Percentiles rank a stretch among this genome's conserved stretches.
Conservation (phyloP, 768 basidiomycete genomes). For the Hemileccinum rubropunctum region DNA sequence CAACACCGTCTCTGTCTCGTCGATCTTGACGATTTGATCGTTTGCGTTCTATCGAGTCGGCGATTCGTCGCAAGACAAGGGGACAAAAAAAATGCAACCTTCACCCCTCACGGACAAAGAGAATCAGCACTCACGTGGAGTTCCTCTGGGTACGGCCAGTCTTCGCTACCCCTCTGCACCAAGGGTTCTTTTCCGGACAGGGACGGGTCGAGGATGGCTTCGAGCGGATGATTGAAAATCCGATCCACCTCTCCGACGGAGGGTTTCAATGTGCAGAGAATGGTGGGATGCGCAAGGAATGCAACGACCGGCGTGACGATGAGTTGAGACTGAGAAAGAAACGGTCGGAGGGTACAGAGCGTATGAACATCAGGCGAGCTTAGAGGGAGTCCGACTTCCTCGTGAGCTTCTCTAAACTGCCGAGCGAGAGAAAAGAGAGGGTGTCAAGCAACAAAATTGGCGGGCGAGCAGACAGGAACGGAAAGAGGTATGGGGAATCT, state of each 20-base stretch:
- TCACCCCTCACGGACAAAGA: neutral
- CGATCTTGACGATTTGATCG: slow-evolving; percentile 41
- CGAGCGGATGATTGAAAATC: slow-evolving; percentile 80
- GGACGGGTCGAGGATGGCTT: slow-evolving; percentile 64
- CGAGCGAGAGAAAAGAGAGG: neutral
- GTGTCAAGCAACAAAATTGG: neutral
- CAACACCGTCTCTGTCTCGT: slow-evolving; percentile 45
- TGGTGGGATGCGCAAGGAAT: slow-evolving; percentile 48
- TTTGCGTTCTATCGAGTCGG: slow-evolving; percentile 48
- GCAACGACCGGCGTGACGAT: slow-evolving; percentile 81
- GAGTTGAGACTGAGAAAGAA: slow-evolving; percentile 62
- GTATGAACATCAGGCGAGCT: slow-evolving; percentile 54
- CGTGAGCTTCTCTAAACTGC: slow-evolving; percentile 79
- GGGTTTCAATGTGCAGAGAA: slow-evolving; percentile 54
- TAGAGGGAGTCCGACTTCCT: slow-evolving; percentile 76
- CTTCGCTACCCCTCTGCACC: slow-evolving; percentile 55
- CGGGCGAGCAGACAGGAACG: neutral
- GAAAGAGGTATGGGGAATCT: slow-evolving; percentile 24
- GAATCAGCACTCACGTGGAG: slow-evolving; percentile 54
- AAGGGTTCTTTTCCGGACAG: slow-evolving; percentile 43
- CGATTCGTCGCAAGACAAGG: neutral
- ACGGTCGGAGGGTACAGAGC: slow-evolving; percentile 62
- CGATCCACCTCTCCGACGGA: slow-evolving; percentile 67
- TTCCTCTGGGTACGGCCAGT: slow-evolving; percentile 80
- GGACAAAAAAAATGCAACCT: neutral